Evolutionary conservation across 129 eudicot species (phyloP).

Genomic region (Gnaphalium uliginosum): DNA sequence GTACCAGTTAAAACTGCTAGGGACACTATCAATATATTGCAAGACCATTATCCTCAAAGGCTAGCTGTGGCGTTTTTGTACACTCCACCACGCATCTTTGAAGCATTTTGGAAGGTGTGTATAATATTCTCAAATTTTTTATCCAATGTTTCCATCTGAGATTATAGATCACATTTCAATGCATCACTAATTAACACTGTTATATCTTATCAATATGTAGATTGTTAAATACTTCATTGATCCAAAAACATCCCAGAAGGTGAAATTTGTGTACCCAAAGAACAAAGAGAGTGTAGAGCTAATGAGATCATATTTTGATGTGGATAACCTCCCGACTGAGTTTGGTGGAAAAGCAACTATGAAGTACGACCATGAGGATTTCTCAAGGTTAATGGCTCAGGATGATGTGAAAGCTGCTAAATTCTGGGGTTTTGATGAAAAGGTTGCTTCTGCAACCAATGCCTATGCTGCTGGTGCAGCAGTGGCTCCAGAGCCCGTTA

Average conservation of each 20-base stretch:
- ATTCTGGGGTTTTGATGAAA: conserved; percentile 69
- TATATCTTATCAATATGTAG: conserved; percentile 36
- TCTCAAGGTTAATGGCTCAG: conserved; percentile 80
- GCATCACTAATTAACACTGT: not conserved
- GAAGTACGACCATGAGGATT: conserved; percentile 86
- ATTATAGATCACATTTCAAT: not conserved
- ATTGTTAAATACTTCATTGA: conserved; percentile 77
- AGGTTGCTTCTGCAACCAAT: conserved; percentile 31
- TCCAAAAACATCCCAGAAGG: conserved; percentile 66
- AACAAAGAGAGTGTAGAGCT: conserved; percentile 73
- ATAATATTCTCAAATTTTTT: conserved; percentile 4
- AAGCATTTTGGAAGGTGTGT: conserved; percentile 78
- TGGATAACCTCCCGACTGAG: conserved; percentile 84
- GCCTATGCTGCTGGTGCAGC: conserved; percentile 44
- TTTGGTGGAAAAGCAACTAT: conserved; percentile 83
- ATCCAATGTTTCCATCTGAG: not conserved
- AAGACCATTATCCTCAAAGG: conserved; percentile 92
- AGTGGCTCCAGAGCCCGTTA: conserved; percentile 65
- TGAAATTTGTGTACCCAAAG: conserved; percentile 79
- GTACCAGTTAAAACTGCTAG: conserved; percentile 69
- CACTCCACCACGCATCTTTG: conserved; percentile 74
- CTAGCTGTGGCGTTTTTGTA: conserved; percentile 76
- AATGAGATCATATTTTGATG: conserved; percentile 72
- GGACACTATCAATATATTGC: conserved; percentile 72
- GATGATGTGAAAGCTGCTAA: conserved; percentile 81